Evolutionary conservation across 495 filamentous ascomycete species (phyloP).

Genomic region (Parmelia sp.): DNA sequence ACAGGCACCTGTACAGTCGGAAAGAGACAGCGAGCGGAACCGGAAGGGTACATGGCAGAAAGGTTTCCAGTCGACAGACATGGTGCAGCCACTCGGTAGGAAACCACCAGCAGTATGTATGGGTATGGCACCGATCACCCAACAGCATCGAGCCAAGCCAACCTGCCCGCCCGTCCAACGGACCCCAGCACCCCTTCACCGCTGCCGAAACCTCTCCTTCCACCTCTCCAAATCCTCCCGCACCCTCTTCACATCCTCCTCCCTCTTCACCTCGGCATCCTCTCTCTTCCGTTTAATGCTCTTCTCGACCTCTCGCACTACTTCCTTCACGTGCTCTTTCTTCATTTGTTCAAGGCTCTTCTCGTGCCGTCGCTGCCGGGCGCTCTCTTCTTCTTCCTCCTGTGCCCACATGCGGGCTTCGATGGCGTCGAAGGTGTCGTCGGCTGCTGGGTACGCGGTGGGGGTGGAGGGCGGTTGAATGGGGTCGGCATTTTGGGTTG

Average conservation of each 20-base stretch:
- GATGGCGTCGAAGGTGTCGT: not conserved
- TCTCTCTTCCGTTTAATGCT: not conserved
- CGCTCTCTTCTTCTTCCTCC: constrained; percentile 13
- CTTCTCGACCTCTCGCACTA: constrained; percentile 7
- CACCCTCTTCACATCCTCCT: not conserved
- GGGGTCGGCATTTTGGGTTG: not conserved
- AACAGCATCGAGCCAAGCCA: no score
- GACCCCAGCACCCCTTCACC: not conserved
- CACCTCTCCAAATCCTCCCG: constrained; percentile 4
- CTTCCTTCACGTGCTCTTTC: not conserved
- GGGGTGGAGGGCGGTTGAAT: not conserved
- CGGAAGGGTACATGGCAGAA: no score
- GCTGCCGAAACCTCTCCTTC: not conserved
- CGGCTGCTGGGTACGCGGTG: not conserved
- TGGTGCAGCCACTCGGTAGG: no score
- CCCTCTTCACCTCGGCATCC: constrained; percentile 2
- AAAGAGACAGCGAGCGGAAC: no score
- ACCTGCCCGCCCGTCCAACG: not conserved
- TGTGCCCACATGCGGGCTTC: not conserved
- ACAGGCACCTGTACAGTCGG: no score
- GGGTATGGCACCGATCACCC: no score
- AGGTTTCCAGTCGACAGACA: no score
- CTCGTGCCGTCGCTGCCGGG: not conserved
- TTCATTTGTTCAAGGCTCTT: not conserved
- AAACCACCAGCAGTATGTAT: no score